Evolutionary conservation across 2,329 filamentous ascomycete genomes (phyloP).

Genomic region (Beauveria sp.): DNA sequence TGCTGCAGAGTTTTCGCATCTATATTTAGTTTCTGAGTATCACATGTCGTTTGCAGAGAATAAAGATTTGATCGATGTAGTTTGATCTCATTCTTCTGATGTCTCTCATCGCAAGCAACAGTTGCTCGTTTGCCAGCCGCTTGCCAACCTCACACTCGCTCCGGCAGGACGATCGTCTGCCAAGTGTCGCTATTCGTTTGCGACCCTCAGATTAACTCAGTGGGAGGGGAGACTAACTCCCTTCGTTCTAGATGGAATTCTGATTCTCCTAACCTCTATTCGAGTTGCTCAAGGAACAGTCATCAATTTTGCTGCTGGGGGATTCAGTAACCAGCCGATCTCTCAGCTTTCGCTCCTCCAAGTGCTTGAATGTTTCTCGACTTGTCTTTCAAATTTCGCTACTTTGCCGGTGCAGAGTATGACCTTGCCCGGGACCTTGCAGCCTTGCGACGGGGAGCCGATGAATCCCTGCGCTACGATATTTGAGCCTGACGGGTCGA

Average conservation of each 20-base stretch:
- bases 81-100: not conserved
- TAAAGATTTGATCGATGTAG: not conserved
- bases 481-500: not conserved
- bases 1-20: not conserved
- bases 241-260: not conserved
- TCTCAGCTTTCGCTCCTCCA: not conserved
- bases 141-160: not conserved
- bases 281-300: not conserved
- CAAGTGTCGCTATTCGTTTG: constrained; percentile 7
- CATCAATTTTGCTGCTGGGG: not conserved
- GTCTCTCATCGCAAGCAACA: not conserved
- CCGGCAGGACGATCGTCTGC: not conserved
- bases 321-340: no score
- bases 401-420: not conserved
- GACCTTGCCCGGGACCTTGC: not conserved
- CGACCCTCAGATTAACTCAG: not conserved
- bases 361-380: not conserved
- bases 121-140: not conserved
- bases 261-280: not conserved
- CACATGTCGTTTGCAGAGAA: not conserved
- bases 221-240: no score
- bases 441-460: not conserved
- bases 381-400: not conserved
- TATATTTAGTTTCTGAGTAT: not conserved
- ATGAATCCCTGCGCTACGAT: constrained; percentile 6